Percentiles rank a stretch among this genome's conserved stretches.
phyloP scores from a whole-genome alignment of 192 early-diverging fungal genomes.

The Entomortierella chlamydospora region DNA sequence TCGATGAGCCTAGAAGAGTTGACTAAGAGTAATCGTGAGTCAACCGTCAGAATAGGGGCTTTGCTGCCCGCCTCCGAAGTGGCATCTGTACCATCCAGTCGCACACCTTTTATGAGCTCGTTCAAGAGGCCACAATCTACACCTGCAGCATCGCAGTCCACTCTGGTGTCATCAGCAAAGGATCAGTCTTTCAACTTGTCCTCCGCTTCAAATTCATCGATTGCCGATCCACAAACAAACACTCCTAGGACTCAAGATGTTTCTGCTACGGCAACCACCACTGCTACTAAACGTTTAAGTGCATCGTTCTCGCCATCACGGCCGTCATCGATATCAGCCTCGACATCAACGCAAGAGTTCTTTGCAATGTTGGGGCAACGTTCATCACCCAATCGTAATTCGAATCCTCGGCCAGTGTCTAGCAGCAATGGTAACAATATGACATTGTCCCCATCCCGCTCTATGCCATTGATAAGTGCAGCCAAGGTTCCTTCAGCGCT shows the following conservation, averaged over 20 bases:
- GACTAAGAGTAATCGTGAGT: not conserved
- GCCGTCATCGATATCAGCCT: not conserved
- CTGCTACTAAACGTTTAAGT: not conserved
- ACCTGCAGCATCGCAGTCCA: not conserved
- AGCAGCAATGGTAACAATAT: not conserved
- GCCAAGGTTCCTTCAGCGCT: slow-evolving; percentile 27
- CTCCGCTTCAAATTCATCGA: not conserved
- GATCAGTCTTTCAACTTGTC: not conserved
- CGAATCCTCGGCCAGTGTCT: not conserved
- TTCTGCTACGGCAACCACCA: not conserved
- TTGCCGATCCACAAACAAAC: not conserved
- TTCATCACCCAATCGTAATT: not conserved
- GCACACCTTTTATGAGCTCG: not conserved
- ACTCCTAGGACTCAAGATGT: not conserved
- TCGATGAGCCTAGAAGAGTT: not conserved
- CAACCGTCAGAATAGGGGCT: no score
- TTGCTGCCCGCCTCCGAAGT: no score
- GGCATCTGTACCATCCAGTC: not conserved
- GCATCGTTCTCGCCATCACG: not conserved
- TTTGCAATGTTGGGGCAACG: not conserved
- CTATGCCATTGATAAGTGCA: slow-evolving; percentile 2
- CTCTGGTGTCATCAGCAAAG: not conserved
- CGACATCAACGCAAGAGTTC: not conserved
- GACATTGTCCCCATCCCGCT: not conserved
- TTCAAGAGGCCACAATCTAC: not conserved